Conservation (phyloP, 805 yeast genomes). For the Cyberlindnera lachancei region DNA sequence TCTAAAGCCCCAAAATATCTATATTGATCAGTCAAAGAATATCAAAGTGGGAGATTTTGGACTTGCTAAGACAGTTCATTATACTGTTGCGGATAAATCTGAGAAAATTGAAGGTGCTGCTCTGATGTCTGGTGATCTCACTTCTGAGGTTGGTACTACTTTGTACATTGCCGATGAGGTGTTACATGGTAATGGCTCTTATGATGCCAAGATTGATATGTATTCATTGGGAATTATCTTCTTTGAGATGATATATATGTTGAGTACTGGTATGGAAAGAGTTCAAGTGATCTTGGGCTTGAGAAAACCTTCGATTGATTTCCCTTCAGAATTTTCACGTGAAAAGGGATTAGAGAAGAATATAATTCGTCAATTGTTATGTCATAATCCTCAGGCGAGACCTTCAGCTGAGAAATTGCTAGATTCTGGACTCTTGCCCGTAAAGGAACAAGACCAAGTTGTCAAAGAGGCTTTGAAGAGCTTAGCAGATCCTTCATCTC, state of each 20-base stretch:
- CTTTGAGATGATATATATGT: slow-evolving; percentile 85
- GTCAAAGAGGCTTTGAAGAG: slow-evolving; percentile 83
- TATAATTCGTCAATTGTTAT: slow-evolving; percentile 58
- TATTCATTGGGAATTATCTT: slow-evolving; percentile 91
- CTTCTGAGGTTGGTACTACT: slow-evolving; percentile 92
- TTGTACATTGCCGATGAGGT: slow-evolving; percentile 91
- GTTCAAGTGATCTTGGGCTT: slow-evolving; percentile 61
- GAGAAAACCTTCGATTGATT: slow-evolving; percentile 49
- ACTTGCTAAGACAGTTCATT: slow-evolving; percentile 82
- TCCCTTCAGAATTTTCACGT: slow-evolving; percentile 62
- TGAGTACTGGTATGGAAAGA: slow-evolving; percentile 93
- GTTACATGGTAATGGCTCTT: slow-evolving; percentile 59
- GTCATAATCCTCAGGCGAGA: slow-evolving; percentile 70
- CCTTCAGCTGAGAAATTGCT: slow-evolving; percentile 75
- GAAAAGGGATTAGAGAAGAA: slow-evolving; percentile 52
- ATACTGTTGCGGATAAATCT: slow-evolving; percentile 25
- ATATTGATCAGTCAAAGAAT: slow-evolving; percentile 83
- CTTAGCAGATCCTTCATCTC: slow-evolving; percentile 82
- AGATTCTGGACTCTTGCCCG: slow-evolving; percentile 78
- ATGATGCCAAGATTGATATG: slow-evolving; percentile 92
- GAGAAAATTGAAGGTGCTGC: slow-evolving; percentile 20
- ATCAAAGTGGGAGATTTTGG: slow-evolving; percentile 97
- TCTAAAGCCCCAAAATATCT: slow-evolving; percentile 90
- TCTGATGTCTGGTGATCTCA: slow-evolving; percentile 56
- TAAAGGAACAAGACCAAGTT: slow-evolving; percentile 82